A percentile compares a stretch with the other conserved stretches of the same genome.
Evolutionary conservation across 2,329 filamentous ascomycete species (phyloP).

Genomic region (Emergomyces africanus): DNA sequence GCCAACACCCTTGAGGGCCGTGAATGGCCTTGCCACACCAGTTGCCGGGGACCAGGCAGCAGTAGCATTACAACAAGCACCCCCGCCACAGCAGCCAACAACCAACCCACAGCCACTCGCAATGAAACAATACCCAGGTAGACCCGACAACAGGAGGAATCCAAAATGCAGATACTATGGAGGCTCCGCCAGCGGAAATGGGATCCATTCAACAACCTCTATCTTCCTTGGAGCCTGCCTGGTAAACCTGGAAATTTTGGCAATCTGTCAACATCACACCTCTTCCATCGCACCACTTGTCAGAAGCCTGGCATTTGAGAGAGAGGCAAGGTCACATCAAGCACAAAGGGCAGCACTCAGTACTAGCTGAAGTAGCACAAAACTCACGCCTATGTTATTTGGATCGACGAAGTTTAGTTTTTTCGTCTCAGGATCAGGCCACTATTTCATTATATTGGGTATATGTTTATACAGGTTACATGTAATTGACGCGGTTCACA

Average conservation of each 20-base stretch:
- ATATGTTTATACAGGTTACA: not conserved
- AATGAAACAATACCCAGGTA: not conserved
- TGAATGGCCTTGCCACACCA: not conserved
- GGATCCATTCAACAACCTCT: not conserved
- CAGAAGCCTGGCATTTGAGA: too few species aligned
- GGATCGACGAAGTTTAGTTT: too few species aligned
- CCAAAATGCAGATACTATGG: not conserved
- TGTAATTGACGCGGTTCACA: not conserved
- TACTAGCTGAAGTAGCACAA: too few species aligned
- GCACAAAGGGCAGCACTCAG: too few species aligned
- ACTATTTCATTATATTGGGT: too few species aligned
- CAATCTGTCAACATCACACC: too few species aligned
- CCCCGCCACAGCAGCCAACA: not conserved
- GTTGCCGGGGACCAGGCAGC: not conserved
- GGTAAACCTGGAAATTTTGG: too few species aligned
- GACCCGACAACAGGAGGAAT: not conserved
- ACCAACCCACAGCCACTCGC: not conserved
- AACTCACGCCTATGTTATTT: constrained; percentile 4
- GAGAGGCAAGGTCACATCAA: too few species aligned
- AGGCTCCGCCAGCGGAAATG: not conserved
- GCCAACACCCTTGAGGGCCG: not conserved
- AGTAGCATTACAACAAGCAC: not conserved
- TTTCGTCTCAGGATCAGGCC: too few species aligned
- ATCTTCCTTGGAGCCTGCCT: too few species aligned
- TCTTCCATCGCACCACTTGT: too few species aligned